Evolutionary conservation across 2,329 filamentous ascomycete species (phyloP), one percentile per base, ranked within the genome.

Genomic region (Colletotrichum lentis): DNA sequence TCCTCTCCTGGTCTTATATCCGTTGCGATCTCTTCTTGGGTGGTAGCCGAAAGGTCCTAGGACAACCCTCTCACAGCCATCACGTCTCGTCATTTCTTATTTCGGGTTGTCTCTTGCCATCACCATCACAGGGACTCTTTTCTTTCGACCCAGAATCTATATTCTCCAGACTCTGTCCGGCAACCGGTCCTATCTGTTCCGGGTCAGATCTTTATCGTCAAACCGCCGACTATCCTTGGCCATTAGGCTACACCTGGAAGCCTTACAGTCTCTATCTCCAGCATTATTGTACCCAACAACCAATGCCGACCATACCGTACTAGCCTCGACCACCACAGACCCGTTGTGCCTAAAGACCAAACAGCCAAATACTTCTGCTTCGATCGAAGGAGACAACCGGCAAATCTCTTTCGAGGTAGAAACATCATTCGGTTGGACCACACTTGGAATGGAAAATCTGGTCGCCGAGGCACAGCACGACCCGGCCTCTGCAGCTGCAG

Each of bases 381-480:
- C 31, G 10, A 24, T 7, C 16, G 6, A 24, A 54, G 37, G 11
- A 39, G 27, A 20, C 14, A 39, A 35, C 31, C 14, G 5, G 16
- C 4, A 8, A 16, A 39, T 24, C n/a, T 24, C 20, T 18, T 47
- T 22, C 24, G 43, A 24, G 43, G 43, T 10, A 8, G 31, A 16
- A n/a, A 18, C 16, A 41, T 22, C 14, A 47, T 24, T 54, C 35
- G 41, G 35, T 18, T 27, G 37, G 37, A 16, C 43, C 39, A 27
- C n/a, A 10, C 18, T 31, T 67, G 55, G 66, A 24, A 69, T 69
- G 66, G 66, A 69, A 61, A 11, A 50, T 10, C 44, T 18, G 18
- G 47, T 39, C 39, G 24, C 47, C 14, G 43, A 47, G 56, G 50
- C 49, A 24, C 43, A 58, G 24, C 22, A 44, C 56, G 55, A 47